Evolutionary conservation across 2,329 filamentous ascomycete genomes (phyloP), one percentile per base, ranked within the genome.

Genomic region (Arachnopeziza araneosa): DNA sequence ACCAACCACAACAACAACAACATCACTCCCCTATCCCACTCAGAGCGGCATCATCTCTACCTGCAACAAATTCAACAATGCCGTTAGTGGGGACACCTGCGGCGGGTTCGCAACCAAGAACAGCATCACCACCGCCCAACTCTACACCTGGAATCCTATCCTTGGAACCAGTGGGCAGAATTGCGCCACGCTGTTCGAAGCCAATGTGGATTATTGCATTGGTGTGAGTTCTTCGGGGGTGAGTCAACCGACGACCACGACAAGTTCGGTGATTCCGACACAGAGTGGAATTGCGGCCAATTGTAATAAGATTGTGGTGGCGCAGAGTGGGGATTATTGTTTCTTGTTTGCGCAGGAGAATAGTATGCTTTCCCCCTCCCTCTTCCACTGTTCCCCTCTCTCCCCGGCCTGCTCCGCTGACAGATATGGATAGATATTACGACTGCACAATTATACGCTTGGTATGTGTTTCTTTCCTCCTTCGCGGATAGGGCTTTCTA

Each of bases 221-320:
- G 52, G 52, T 10, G 52, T 54, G 26, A 30, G 26, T 30, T 30
- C 26, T 30, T 30, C 5, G 26, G 26, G 26, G 9, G n/a, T n/a
- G n/a, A n/a, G n/a, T n/a, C n/a, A n/a, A n/a, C n/a, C 9, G 26
- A 30, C 9, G 26, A 30, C 26, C 26, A 30, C 26, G 26, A 30
- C 26, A 30, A 30, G 26, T 30, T 30, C 26, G 9, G 26, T 30
- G 26, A 30, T 9, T 17, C 54, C 54, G 26, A 56, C 54, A 22
- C 54, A 56, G 49, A 56, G 36, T 21, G 55, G 55, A 12, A 56
- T 56, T 21, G 49, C 51, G 17, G 14, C 36, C 4, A 56, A 12
- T 21, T 56, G 55, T 32, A 56, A 56, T 50, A 51, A 56, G 26
- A 50, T 51, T 22, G 24, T 30, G 10, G n/a, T 23, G n/a, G 55